phyloP scores from a whole-genome alignment of 345 rosid genomes.

The Syzygium grande region DNA sequence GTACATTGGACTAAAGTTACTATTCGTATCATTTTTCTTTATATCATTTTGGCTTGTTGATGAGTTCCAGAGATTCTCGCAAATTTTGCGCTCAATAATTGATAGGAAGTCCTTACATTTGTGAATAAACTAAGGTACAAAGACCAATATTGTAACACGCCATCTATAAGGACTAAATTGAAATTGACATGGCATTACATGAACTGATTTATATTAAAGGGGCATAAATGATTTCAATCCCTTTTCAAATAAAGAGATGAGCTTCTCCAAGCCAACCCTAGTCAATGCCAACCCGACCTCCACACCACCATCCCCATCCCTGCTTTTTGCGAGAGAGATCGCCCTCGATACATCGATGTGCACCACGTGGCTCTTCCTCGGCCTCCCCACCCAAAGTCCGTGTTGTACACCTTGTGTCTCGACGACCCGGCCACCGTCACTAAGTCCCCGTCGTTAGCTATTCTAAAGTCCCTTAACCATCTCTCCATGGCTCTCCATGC shows the following conservation, averaged over 20 bases:
- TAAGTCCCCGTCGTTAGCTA: not conserved
- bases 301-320: slow-evolving; percentile 18
- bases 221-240: not conserved
- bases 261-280: not conserved
- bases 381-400: slow-evolving; percentile 39
- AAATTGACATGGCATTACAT: not conserved
- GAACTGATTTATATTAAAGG: too few relatives aligned
- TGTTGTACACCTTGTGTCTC: slow-evolving; percentile 1
- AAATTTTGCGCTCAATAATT: too few relatives aligned
- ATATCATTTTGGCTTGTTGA: too few relatives aligned
- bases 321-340: slow-evolving; percentile 4
- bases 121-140: too few relatives aligned
- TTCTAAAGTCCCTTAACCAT: not conserved
- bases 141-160: too few relatives aligned
- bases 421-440: slow-evolving; percentile 24
- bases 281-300: slow-evolving; percentile 19
- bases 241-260: not conserved
- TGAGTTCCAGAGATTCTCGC: too few relatives aligned
- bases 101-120: too few relatives aligned
- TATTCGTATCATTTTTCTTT: too few relatives aligned
- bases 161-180: not conserved
- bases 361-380: slow-evolving; percentile 15
- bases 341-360: not conserved
- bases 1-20: not conserved
- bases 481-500: slow-evolving; percentile 13